Base-by-base conservation (phyloP, 2,329 filamentous ascomycete genomes). In the Trichoderma simmonsii region DNA sequence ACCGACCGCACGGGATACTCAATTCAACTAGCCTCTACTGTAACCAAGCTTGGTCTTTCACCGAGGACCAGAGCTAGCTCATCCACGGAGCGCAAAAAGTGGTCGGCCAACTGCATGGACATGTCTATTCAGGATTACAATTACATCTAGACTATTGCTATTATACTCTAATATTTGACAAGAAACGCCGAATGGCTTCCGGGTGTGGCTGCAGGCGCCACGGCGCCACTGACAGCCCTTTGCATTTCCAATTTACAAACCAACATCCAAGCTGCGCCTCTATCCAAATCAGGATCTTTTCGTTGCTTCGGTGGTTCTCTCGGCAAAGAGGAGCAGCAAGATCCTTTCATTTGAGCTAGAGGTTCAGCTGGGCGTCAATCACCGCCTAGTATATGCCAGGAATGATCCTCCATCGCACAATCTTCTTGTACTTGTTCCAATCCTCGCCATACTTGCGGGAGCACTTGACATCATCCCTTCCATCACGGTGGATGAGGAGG, bases 381-480 rank as follows among this genome's bases (percentile, higher is more conserved):
- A 12, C 28, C 14, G 65, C 67, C 69, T 80, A 98, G 83, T 98
- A 98, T 21, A 98, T 84, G 43, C 92, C 92, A 6, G 95, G 95
- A 54, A 98, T 83, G 76, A 98, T 97, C 79, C 91, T 89, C 81
- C 88, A 97, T 73, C 87, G 90, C 59, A 98, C 95, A 79, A 90
- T 87, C 82, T 91, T 90, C 82, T 92, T 94, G 83, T 98, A 98
- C 82, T 90, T 88, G 74, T 94, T 89, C 95, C 95, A 98, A 79
- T 98, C 94, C 76, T 91, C 91, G 30, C 95, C 95, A 78, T 98
- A 98, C 86, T 98, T 98, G 79, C 88, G 88, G 74, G 88, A 86
- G 82, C 95, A 98, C 86, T 97, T 97, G 80, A 93, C 92, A 76
- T 98, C 95, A 76, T 98, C 95, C 68, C 95, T 88, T 72, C 90